Conservation (phyloP, 176 grass and related monocot species). For the Bothriochloa decipiens region DNA sequence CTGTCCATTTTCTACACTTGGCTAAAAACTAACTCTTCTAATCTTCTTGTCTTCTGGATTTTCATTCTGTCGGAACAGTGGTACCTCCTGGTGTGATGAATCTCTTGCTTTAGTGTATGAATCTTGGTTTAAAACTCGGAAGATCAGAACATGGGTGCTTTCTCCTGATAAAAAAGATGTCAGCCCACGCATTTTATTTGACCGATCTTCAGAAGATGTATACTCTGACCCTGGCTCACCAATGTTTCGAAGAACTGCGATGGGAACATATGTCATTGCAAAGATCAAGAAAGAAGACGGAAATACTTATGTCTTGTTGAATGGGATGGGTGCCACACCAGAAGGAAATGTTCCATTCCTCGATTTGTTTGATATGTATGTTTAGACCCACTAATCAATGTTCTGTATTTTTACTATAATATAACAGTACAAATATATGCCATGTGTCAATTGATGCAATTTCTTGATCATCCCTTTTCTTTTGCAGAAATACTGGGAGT, state of each 20-base stretch:
- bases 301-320: conserved; percentile 74
- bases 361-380: conserved; percentile 98
- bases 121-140: conserved; percentile 98
- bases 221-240: conserved; percentile 98
- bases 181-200: conserved; percentile 80
- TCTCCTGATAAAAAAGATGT: conserved; percentile 80
- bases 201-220: conserved; percentile 97
- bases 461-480: conserved; percentile 19
- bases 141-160: conserved; percentile 94
- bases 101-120: conserved; percentile 95
- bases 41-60: conserved; percentile 30
- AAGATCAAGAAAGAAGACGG: conserved; percentile 91
- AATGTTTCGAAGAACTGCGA: conserved; percentile 88
- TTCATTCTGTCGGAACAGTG: conserved; percentile 63
- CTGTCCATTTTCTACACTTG: conserved; percentile 1
- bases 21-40: conserved; percentile 33
- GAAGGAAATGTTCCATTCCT: conserved; percentile 98
- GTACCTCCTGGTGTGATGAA: conserved; percentile 90
- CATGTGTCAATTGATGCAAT: conserved; percentile 17
- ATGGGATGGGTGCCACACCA: conserved; percentile 95
- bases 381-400: conserved; percentile 24
- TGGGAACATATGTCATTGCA: conserved; percentile 94
- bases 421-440: conserved; percentile 21
- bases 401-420: conserved; percentile 32
- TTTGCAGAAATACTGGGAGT: conserved; percentile 84